A percentile compares a stretch with the other conserved stretches of the same genome.
These are phyloP conservation scores for Acanthamoeba healyi DNA, from an alignment of 208 protist species.

Conservation along the genomic window DNA sequence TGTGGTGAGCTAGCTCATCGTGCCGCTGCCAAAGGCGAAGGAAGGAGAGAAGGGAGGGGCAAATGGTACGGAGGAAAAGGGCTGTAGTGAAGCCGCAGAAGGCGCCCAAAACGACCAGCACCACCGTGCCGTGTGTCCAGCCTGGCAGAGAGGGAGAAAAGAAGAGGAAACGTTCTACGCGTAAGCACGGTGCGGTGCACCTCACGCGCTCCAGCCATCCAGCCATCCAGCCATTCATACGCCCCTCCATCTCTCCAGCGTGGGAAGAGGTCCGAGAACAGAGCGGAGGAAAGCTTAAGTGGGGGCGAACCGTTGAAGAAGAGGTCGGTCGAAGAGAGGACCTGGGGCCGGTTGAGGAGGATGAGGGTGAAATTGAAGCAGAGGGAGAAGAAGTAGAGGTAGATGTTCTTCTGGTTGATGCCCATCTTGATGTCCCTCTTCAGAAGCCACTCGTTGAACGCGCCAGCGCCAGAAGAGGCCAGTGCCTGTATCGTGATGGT, in stretches of 20 bases:
- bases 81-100: constrained; percentile 49
- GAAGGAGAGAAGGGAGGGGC: background rate
- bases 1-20: background rate
- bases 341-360: background rate
- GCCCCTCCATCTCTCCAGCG: background rate
- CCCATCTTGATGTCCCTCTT: constrained; percentile 70
- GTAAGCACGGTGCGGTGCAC: too few species aligned
- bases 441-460: constrained; percentile 50
- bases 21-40: background rate
- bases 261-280: background rate
- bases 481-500: constrained; percentile 61
- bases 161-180: too few species aligned
- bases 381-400: constrained; percentile 62
- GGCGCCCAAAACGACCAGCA: constrained; percentile 42
- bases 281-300: background rate
- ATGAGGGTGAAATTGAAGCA: constrained; percentile 54
- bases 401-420: constrained; percentile 66
- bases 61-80: constrained; percentile 38
- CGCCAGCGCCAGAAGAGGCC: background rate
- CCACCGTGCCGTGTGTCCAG: background rate
- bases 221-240: too few species aligned
- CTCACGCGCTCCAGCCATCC: too few species aligned
- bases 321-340: background rate
- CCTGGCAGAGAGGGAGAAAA: background rate
- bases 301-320: constrained; percentile 21